Base-by-base conservation (phyloP, 2,329 filamentous ascomycete species). In the Xylaria polymorpha region DNA sequence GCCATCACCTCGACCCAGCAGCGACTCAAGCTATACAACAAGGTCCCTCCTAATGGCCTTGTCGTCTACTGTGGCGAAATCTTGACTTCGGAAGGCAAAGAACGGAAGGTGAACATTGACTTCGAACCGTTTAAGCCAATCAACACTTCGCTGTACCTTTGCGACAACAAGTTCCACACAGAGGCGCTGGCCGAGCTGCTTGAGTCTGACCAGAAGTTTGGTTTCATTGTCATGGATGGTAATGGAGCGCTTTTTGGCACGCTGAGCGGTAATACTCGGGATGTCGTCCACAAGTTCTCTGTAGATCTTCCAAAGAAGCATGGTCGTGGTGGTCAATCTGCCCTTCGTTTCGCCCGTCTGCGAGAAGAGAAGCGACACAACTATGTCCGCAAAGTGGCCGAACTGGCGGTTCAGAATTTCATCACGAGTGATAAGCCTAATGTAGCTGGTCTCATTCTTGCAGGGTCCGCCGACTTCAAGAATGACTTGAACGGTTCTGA, bases 41-140 rank as follows among this genome's bases (percentile, higher is more conserved):
- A 98, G 84, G 96, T 99, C 66, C 96, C 97, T 39, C 94, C 96
- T 59, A 99, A 99, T 83, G 96, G 96, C 69, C 86, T 99, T 74
- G 96, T 99, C 74, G 92, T 99, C 75, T 99, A 99, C 88, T 99
- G 96, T 83, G 96, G 96, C 91, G 96, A 99, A 98, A 98, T 99
- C 81, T 91, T 99, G 86, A 99, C 96, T 66, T 91, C 91, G 37
- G 96, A 99, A 86, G 96, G 96, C 83, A 99, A 99, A 84, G 96
- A 99, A 85, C 89, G 96, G 80, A 99, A 98, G 87, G 97, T 99
- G 86, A 99, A 99, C 84, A 99, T 99, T 81, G 97, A 99, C 81
- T 99, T 99, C 81, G 96, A 99, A 84, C 96, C 96, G 39, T 99
- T 99, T 88, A 99, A 99, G 88, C 96, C 96, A 70, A 99, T 99